Evolutionary conservation across 345 rosid species (phyloP).

Genomic region (Bretschneidera sinensis): DNA sequence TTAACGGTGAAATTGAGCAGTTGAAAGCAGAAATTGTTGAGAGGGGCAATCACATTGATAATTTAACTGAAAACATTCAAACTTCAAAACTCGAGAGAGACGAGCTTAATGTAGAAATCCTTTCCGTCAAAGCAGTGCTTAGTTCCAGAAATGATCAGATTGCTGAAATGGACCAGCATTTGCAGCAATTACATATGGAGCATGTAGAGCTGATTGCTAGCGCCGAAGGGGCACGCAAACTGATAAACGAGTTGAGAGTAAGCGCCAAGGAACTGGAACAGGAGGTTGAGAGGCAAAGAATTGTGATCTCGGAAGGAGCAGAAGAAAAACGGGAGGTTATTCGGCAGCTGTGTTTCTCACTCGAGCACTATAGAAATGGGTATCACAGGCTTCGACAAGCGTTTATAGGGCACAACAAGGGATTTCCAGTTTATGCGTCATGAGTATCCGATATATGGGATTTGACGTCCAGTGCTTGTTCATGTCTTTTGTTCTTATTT

Average conservation of each 20-base stretch:
- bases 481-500: neutral
- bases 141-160: constrained; percentile 32
- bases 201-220: constrained; percentile 34
- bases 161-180: constrained; percentile 40
- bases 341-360: constrained; percentile 62
- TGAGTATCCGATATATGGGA: constrained; percentile 11
- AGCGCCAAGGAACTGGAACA: constrained; percentile 39
- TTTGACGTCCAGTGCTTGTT: too few relatives aligned
- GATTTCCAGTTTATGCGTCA: constrained; percentile 24
- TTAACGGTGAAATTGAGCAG: constrained; percentile 29
- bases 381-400: constrained; percentile 46
- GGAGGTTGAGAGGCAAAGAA: constrained; percentile 45
- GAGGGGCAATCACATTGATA: constrained; percentile 31
- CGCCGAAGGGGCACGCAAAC: constrained; percentile 23
- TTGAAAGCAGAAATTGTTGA: constrained; percentile 39
- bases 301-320: constrained; percentile 40
- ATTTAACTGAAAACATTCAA: constrained; percentile 27
- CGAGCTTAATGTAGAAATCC: constrained; percentile 23
- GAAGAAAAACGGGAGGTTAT: constrained; percentile 74
- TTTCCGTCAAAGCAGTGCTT: constrained; percentile 32
- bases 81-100: constrained; percentile 36
- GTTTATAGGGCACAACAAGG: constrained; percentile 31
- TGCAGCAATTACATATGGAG: constrained; percentile 45
- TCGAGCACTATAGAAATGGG: constrained; percentile 57
- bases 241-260: constrained; percentile 29